Percentiles rank a stretch among this genome's conserved stretches.
These are phyloP conservation scores for Saturnispora galanensis DNA, from an alignment of 805 yeast species.

Conservation along the genomic window DNA sequence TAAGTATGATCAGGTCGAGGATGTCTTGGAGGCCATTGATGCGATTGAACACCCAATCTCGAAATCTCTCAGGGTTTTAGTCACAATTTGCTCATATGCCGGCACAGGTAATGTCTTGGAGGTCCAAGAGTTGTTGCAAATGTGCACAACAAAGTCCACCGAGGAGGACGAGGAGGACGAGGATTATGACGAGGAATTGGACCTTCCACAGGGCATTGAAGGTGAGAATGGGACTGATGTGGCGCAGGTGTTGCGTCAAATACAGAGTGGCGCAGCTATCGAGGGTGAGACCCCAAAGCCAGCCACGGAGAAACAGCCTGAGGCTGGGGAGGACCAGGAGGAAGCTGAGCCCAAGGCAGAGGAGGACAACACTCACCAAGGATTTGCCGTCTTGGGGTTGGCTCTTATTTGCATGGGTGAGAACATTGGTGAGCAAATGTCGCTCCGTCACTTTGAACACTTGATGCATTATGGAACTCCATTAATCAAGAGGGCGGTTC, in stretches of 20 bases:
- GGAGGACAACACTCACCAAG: slow-evolving; percentile 50
- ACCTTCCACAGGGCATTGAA: slow-evolving; percentile 26
- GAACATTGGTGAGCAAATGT: slow-evolving; percentile 96
- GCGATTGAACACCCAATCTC: slow-evolving; percentile 95
- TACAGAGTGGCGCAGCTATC: slow-evolving; percentile 12
- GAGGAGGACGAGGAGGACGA: slow-evolving; percentile 51
- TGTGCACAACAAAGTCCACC: slow-evolving; percentile 65
- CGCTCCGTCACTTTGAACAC: slow-evolving; percentile 92
- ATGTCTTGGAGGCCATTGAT: slow-evolving; percentile 84
- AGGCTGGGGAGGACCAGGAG: slow-evolving; percentile 19
- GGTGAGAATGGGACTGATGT: slow-evolving; percentile 22
- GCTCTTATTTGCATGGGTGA: slow-evolving; percentile 97
- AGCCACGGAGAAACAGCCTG: slow-evolving; percentile 24
- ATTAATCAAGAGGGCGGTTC: slow-evolving; percentile 85
- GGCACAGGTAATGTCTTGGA: slow-evolving; percentile 97
- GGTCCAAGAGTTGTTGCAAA: slow-evolving; percentile 82
- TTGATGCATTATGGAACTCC: slow-evolving; percentile 96
- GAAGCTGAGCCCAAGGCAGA: slow-evolving; percentile 26
- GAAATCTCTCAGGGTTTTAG: slow-evolving; percentile 77
- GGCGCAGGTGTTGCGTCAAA: slow-evolving; percentile 21
- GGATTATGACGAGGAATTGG: slow-evolving; percentile 41
- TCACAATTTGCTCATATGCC: slow-evolving; percentile 88
- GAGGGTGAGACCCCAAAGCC: slow-evolving; percentile 20
- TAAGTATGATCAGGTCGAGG: slow-evolving; percentile 87
- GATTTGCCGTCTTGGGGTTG: slow-evolving; percentile 88